These are phyloP conservation scores for Papiliotrema fonsecae DNA, from an alignment of 1,284 basidiomycete genomes.

Conservation along the genomic window DNA sequence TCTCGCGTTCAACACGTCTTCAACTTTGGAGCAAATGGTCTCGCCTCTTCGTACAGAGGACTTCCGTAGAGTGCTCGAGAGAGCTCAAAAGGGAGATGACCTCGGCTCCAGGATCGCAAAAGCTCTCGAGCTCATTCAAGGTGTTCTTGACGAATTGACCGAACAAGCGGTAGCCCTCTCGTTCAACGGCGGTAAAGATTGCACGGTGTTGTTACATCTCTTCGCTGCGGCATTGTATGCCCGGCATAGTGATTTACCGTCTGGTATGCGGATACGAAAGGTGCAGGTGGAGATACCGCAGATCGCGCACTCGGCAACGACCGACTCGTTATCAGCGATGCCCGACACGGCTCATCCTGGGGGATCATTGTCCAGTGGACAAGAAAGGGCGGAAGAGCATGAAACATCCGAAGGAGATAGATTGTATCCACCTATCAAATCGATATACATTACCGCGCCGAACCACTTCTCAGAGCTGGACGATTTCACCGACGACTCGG, in stretches of 20 bases:
- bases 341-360: constrained; percentile 19
- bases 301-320: constrained; percentile 1
- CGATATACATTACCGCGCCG: constrained; percentile 84
- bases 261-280: not conserved
- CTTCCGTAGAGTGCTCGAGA: constrained; percentile 27
- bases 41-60: too few relatives aligned
- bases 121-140: constrained; percentile 71
- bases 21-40: too few relatives aligned
- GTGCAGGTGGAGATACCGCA: not conserved
- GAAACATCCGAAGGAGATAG: constrained; percentile 1
- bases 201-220: constrained; percentile 84
- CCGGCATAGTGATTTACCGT: constrained; percentile 20
- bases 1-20: too few relatives aligned
- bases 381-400: not conserved
- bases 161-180: constrained; percentile 71
- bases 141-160: constrained; percentile 65
- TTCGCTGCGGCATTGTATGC: constrained; percentile 63
- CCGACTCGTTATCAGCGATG: not conserved
- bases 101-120: constrained; percentile 60
- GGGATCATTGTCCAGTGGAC: constrained; percentile 2
- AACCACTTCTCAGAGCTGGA: constrained; percentile 85
- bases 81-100: constrained; percentile 23
- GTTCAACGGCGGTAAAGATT: constrained; percentile 98
- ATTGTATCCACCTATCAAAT: constrained; percentile 57
- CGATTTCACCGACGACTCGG: constrained; percentile 67